Evolutionary conservation across 108 stramenopile species (phyloP), one percentile per base, ranked within the genome.

Genomic region (Chaetoceros muelleri): DNA sequence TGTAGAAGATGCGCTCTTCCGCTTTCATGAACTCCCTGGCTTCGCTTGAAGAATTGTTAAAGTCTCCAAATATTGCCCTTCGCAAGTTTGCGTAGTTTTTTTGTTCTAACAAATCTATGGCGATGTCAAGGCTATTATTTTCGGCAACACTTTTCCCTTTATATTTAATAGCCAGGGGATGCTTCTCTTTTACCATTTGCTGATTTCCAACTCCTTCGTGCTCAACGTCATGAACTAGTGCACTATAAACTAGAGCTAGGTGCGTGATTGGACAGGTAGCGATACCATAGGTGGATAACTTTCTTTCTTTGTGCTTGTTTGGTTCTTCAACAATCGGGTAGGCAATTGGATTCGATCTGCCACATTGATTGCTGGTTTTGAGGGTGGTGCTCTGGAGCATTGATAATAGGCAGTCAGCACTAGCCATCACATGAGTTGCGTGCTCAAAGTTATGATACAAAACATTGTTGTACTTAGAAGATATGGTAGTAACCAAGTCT

Each of bases 371-470:
- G n/a, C 34, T 40, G 5, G 5, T 40, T 13, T 13, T 40, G 34
- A 5, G 5, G 5, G 34, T 40, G 34, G 8, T 40, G 13, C 34
- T 5, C 34, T 40, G 5, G 5, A 40, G 5, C 13, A 40, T 40
- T 5, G 34, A 40, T 5, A 40, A 10, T 10, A 40, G 34, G 34
- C 8, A 5, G 13, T 40, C 34, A 13, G 34, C 34, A 40, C 34
- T 40, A 10, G 8, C 34, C 34, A 40, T 40, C 13, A 51, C 24
- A 51, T 26, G 49, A 53, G 1, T 49, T 17, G 62, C 62, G 28
- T 67, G 66, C 49, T 60, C 60, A 67, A 61, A 67, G 44, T 67
- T 67, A 29, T 67, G 66, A 48, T 60, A 67, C 10, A 24, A 50
- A 28, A 60, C 40, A 30, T 67, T 52, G 16, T 55, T 53, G 60